Conservation (phyloP, 2,329 filamentous ascomycete genomes). For the Botrytis hyacinthi region DNA sequence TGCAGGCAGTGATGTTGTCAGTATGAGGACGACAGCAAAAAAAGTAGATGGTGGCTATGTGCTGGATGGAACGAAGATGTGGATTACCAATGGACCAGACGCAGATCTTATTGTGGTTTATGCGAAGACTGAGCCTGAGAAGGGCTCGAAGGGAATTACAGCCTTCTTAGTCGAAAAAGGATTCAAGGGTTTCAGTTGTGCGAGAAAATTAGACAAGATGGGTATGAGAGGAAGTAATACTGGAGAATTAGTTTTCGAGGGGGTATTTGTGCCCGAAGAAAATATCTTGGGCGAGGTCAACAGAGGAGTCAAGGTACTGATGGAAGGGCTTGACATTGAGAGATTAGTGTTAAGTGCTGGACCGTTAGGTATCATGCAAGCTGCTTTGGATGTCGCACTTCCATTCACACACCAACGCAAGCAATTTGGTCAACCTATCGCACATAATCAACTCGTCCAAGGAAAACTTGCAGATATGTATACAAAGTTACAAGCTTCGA, state of each 20-base stretch:
- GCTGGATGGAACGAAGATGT: slow-evolving; percentile 81
- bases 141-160: slow-evolving; percentile 85
- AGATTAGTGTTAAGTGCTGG: slow-evolving; percentile 88
- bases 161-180: slow-evolving; percentile 80
- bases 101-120: slow-evolving; percentile 95
- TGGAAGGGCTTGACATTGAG: slow-evolving; percentile 95
- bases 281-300: slow-evolving; percentile 80
- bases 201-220: slow-evolving; percentile 93
- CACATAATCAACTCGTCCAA: slow-evolving; percentile 89
- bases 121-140: slow-evolving; percentile 83
- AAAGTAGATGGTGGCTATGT: slow-evolving; percentile 80
- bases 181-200: slow-evolving; percentile 75
- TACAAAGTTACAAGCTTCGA: slow-evolving; percentile 80
- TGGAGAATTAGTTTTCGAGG: slow-evolving; percentile 86
- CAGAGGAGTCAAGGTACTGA: slow-evolving; percentile 82
- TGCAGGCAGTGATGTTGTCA: slow-evolving; percentile 89
- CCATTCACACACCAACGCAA: slow-evolving; percentile 87
- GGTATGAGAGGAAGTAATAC: slow-evolving; percentile 98
- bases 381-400: slow-evolving; percentile 77
- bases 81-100: slow-evolving; percentile 98
- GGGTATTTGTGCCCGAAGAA: slow-evolving; percentile 81
- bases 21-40: slow-evolving; percentile 85
- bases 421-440: slow-evolving; percentile 85
- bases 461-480: slow-evolving; percentile 97
- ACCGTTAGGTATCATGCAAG: slow-evolving; percentile 92